Evolutionary conservation across 495 filamentous ascomycete species (phyloP), one percentile per base, ranked within the genome.

Genomic region (Aspergillus wentii): DNA sequence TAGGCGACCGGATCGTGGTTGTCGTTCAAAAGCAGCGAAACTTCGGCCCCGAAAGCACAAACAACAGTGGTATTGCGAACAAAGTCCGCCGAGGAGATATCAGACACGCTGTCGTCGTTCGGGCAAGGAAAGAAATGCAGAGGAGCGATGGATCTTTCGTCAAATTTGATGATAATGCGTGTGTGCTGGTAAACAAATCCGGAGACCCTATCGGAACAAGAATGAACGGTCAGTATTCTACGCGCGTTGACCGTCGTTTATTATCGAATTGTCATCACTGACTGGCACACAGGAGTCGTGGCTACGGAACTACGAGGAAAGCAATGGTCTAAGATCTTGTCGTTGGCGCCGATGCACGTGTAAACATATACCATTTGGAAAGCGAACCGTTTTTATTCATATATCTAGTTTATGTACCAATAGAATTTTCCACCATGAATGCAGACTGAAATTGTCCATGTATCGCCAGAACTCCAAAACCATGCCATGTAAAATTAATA

Each of bases 71-170:
- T 32, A 80, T 83, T 36, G 82, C 85, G 8, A 89, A 85, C 69
- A 97, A 96, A 58, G 92, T 99, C 53, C 85, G 88, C 52, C 84
- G 92, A 51, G 92, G 92, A 49, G 92, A 99, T 64, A 94, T 99
- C 48, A 79, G 90, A 39, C 92, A 99, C 62, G 92, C 92, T 8
- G 86, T 99, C 4, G 82, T 99, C 2, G 92, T 99, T 18, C 86
- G 92, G 11, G 95, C 87, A 35, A 77, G 64, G 51, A 91, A 97
- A 66, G 83, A 88, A 60, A 76, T 87, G 43, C 83, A 89, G 56
- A 73, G 92, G 25, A 74, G 76, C 5, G 92, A 99, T 69, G 92
- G 92, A 18, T 87, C 82, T 51, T 76, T 90, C 27, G 82, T 99
- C 30, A 79, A 79, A 30, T 99, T 97, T 64, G 92, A 92, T 68